Base-by-base conservation (phyloP, 192 early-diverging fungal genomes). In the Diversispora epigaea region DNA sequence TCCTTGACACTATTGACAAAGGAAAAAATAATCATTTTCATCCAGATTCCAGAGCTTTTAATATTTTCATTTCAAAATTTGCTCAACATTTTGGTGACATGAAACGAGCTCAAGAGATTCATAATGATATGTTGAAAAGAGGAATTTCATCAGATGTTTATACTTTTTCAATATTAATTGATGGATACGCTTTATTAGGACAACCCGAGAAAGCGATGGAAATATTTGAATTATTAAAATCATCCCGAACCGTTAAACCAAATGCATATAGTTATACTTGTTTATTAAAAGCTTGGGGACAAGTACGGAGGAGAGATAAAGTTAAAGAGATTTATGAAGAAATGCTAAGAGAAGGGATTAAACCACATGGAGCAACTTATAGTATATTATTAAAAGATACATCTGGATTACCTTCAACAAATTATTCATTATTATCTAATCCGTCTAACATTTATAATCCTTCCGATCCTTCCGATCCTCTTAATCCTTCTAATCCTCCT, bases 161-260 rank as follows among this genome's bases (percentile, higher is more conserved):
- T 5, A 84, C 83, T 0, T 82, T 77, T 75, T 61, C 71, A 7
- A 80, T 71, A 25, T 52, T 84, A 14, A 81, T 84, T 76, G 74
- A 80, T n/a, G 83, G 80, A 8, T 74, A 76, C 68, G 78, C 78
- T 45, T 78, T 77, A 71, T 61, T 72, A 11, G 77, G 78, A 44
- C 70, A 80, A 68, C 71, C 74, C 17, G 65, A 78, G 7, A 52
- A 71, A 12, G 79, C 78, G 6, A 39, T 45, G 5, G 19, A 58
- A 39, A 74, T 80, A 4, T 65, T 78, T 61, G 21, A 77, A 9
- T 71, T 73, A 57, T 47, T 84, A 40, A 67, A 77, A 32, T 46
- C 14, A 6, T 41, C 44, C 41, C 25, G 0, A 32, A 40, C 39
- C 12, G 21, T 81, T 15, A 52, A 78, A 62, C 67, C 77, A 9